Evolutionary conservation across 257 asterid species (phyloP).

Genomic region (Lithospermum erythrorhizon): DNA sequence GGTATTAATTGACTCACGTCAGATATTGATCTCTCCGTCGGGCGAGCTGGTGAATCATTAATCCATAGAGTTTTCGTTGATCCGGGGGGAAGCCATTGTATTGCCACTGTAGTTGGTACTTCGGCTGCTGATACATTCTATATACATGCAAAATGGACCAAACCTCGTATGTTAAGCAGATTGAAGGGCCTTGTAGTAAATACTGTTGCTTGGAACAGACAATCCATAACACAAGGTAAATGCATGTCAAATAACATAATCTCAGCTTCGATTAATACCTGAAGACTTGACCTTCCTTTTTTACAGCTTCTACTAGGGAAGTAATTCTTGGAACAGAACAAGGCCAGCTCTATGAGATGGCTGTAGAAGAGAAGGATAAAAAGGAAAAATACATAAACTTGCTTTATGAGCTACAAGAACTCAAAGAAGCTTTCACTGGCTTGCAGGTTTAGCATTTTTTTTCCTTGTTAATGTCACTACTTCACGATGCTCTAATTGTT

Average conservation of each 20-base stretch:
- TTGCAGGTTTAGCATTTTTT: slow-evolving; percentile 54
- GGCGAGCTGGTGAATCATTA: slow-evolving; percentile 89
- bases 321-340: slow-evolving; percentile 76
- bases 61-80: slow-evolving; percentile 85
- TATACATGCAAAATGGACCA: slow-evolving; percentile 86
- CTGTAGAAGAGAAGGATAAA: slow-evolving; percentile 95
- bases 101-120: slow-evolving; percentile 81
- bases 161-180: slow-evolving; percentile 71
- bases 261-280: too few species aligned
- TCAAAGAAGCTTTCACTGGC: slow-evolving; percentile 84
- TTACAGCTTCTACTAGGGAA: slow-evolving; percentile 87
- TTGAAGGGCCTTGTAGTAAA: slow-evolving; percentile 75
- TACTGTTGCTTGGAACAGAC: slow-evolving; percentile 89
- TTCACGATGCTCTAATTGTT: slow-evolving; percentile 3
- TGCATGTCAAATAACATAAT: neutral
- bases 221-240: slow-evolving; percentile 80
- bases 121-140: slow-evolving; percentile 89
- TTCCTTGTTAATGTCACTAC: slow-evolving; percentile 1
- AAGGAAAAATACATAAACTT: slow-evolving; percentile 77
- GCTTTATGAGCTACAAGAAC: slow-evolving; percentile 76
- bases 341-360: slow-evolving; percentile 86
- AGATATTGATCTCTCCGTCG: slow-evolving; percentile 90
- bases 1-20: slow-evolving; percentile 10
- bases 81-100: slow-evolving; percentile 95
- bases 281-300: neutral